phyloP scores from a whole-genome alignment of 345 rosid species.

The Salix suchowensis region DNA sequence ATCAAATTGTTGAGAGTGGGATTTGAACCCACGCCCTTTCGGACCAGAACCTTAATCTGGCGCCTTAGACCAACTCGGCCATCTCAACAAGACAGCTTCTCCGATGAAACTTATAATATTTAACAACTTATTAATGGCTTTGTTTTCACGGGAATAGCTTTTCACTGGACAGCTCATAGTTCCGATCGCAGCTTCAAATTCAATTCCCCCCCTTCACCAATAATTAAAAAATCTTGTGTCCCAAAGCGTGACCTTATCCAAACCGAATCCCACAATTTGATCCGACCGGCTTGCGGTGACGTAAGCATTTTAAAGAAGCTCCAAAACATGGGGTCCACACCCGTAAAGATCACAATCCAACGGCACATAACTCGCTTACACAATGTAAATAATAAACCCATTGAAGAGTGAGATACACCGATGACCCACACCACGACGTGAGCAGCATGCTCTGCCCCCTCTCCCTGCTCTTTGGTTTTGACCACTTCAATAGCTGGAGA shows the following conservation, averaged over 20 bases:
- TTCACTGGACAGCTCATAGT: too few relatives aligned
- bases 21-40: constrained; percentile 99
- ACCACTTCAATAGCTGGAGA: not conserved
- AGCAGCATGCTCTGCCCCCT: not conserved
- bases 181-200: too few relatives aligned
- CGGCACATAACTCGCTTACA: not conserved
- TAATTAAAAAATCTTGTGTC: too few relatives aligned
- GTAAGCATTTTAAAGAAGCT: too few relatives aligned
- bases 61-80: constrained; percentile 99
- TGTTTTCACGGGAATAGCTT: too few relatives aligned
- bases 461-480: too few relatives aligned
- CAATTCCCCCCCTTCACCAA: too few relatives aligned
- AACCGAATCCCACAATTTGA: too few relatives aligned
- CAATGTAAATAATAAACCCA: not conserved
- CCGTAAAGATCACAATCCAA: not conserved
- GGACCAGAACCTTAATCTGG: constrained; percentile 99
- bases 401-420: not conserved
- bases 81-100: constrained; percentile 38
- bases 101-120: fast-evolving
- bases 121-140: fast-evolving
- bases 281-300: too few relatives aligned
- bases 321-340: not conserved
- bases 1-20: constrained; percentile 69
- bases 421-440: constrained; percentile 7
- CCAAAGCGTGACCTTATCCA: too few relatives aligned